Conservation (phyloP, 106 monocot genomes). For the Dendrobium officinale region DNA sequence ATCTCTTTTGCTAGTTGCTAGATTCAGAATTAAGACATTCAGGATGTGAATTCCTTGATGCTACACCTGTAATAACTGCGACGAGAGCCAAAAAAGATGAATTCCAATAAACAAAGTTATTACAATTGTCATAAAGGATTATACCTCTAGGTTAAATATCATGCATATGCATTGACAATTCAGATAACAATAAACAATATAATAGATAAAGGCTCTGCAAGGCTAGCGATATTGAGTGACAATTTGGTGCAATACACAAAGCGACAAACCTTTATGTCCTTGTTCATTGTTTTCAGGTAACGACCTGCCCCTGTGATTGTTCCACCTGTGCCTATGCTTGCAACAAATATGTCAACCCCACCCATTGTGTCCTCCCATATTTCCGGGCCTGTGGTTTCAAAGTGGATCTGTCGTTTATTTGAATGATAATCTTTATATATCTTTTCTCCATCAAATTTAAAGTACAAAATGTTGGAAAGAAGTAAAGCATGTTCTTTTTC, state of each 20-base stretch:
- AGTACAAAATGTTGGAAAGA: background rate
- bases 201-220: background rate
- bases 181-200: background rate
- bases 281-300: slow-evolving; percentile 90
- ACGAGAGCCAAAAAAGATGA: background rate
- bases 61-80: background rate
- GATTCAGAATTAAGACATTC: slow-evolving; percentile 1
- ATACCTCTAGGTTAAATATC: background rate
- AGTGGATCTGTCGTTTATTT: slow-evolving; percentile 83
- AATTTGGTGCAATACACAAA: background rate
- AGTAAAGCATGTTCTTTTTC: background rate
- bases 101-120: background rate
- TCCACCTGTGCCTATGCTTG: slow-evolving; percentile 90
- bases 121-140: background rate
- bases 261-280: slow-evolving; percentile 68
- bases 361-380: slow-evolving; percentile 97
- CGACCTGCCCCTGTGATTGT: slow-evolving; percentile 79
- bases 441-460: background rate
- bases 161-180: background rate
- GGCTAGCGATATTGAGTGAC: background rate
- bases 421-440: slow-evolving; percentile 30
- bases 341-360: slow-evolving; percentile 73
- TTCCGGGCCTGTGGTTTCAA: slow-evolving; percentile 97
- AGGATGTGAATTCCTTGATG: background rate
- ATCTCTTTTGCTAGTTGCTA: background rate